Percentiles rank a stretch among this genome's conserved stretches.
Conservation (phyloP, 805 yeast species). For the Wickerhamomyces chambardii region DNA sequence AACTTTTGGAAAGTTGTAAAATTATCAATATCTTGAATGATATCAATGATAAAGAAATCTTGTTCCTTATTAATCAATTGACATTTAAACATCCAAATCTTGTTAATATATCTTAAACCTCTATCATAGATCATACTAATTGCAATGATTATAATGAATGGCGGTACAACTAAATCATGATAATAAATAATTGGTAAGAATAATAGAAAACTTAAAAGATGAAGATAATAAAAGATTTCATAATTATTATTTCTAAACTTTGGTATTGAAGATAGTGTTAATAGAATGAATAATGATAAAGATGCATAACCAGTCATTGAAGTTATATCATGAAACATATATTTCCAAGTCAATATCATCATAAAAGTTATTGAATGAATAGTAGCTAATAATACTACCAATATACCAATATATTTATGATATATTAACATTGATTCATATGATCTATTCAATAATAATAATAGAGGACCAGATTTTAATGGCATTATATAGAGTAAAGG, state of each 20-base stretch:
- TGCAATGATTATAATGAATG: slow-evolving; percentile 11
- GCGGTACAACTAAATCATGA: slow-evolving; percentile 17
- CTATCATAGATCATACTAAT: slow-evolving; percentile 12
- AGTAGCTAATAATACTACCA: slow-evolving; percentile 9
- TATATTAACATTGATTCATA: slow-evolving; percentile 15
- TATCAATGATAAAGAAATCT: slow-evolving; percentile 5
- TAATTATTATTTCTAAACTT: slow-evolving; percentile 9
- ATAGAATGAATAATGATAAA: slow-evolving; percentile 4
- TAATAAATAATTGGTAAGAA: slow-evolving; percentile 16
- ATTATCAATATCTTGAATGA: slow-evolving; percentile 3
- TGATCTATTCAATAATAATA: slow-evolving; percentile 9
- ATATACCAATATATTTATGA: slow-evolving; percentile 15
- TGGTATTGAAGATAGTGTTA: slow-evolving; percentile 7
- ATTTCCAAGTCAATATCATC: slow-evolving; percentile 13
- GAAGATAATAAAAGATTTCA: slow-evolving; percentile 14
- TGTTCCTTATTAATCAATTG: slow-evolving; percentile 2
- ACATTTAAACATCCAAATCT: slow-evolving; percentile 10
- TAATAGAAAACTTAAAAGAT: slow-evolving; percentile 7
- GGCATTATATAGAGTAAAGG: slow-evolving; percentile 18
- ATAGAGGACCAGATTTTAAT: slow-evolving; percentile 15
- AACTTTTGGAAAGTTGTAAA: background rate
- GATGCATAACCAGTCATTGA: slow-evolving; percentile 10
- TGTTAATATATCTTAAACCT: slow-evolving; percentile 6
- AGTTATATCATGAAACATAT: slow-evolving; percentile 2
- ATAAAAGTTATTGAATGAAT: slow-evolving; percentile 11